Evolutionary conservation across 192 early-diverging fungal species (phyloP), one percentile per base, ranked within the genome.

Genomic region (Backusella australiensis): DNA sequence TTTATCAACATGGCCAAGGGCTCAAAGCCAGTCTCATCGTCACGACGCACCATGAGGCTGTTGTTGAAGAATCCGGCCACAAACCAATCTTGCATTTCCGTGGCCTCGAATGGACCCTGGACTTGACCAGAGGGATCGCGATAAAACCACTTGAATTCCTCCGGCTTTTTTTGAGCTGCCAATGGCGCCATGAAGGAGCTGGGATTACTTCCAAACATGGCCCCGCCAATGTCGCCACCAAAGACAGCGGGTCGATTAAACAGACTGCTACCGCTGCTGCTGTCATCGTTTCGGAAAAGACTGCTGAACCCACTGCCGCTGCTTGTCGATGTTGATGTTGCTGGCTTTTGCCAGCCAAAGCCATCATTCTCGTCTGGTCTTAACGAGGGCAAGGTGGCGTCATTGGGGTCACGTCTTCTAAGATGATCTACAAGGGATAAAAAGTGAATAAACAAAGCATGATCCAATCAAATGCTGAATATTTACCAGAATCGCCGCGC

Each of bases 71-170:
- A 99, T 32, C 93, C 94, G 26, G 87, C 91, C 26, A 87, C 87
- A 83, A 89, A 95, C 97, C 97, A 99, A 46, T 95, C 96, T 59
- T 99, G 95, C 97, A 99, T 99, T 67, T 96, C 92, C 14, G 91
- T 82, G 19, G 92, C 88, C 11, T 88, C 82, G 78, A 98, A 99
- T 29, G 97, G 96, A 26, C 96, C 97, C 82, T 97, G 96, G 29
- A 95, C 87, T 59, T 86, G 90, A 9, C 94, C 94, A 75, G 87
- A 89, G 7, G 95, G 94, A 78, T 96, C 96, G 35, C 94, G 89
- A 77, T 96, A 96, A 69, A 90, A 88, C 96, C 96, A 97, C 71
- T 87, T 83, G 74, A 41, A 80, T 69, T 80, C 73, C 63, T 84
- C 85, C 8, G 78, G 52, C 26, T 77, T 34, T 34, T 72, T 78